A percentile compares a stretch with the other conserved stretches of the same genome.
Conservation (phyloP, 2,329 filamentous ascomycete genomes). For the Thelonectria discophora region DNA sequence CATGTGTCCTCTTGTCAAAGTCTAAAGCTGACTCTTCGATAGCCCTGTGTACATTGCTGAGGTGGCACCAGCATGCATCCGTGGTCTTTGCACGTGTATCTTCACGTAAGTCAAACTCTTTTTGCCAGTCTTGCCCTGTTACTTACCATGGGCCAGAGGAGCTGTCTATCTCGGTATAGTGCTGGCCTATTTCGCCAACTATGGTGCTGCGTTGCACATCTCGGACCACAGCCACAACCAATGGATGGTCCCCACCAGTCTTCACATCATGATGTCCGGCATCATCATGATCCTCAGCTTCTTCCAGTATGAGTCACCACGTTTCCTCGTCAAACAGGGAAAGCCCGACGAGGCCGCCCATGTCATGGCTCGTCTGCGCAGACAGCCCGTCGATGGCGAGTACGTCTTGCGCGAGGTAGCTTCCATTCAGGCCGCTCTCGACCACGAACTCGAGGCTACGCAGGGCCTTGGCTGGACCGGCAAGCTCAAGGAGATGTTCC, state of each 20-base stretch:
- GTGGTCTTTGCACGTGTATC: constrained; percentile 75
- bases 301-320: constrained; percentile 74
- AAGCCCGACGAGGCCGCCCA: constrained; percentile 65
- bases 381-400: constrained; percentile 66
- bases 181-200: constrained; percentile 80
- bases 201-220: constrained; percentile 64
- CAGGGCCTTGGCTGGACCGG: constrained; percentile 71
- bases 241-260: constrained; percentile 74
- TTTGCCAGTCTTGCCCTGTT: not conserved
- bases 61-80: constrained; percentile 72
- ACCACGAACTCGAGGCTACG: constrained; percentile 77
- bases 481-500: constrained; percentile 73
- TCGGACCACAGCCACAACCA: constrained; percentile 55
- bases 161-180: constrained; percentile 80
- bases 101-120: constrained; percentile 45
- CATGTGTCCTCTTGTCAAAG: no score
- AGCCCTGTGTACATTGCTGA: constrained; percentile 76
- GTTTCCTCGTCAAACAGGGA: constrained; percentile 73
- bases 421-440: constrained; percentile 71
- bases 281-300: constrained; percentile 76
- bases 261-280: constrained; percentile 81
- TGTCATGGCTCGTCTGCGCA: constrained; percentile 66
- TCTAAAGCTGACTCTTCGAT: constrained; percentile 2
- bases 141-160: constrained; percentile 32
- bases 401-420: constrained; percentile 70